phyloP scores from a whole-genome alignment of 192 early-diverging fungal genomes.

The Backusella tuberculispora region DNA sequence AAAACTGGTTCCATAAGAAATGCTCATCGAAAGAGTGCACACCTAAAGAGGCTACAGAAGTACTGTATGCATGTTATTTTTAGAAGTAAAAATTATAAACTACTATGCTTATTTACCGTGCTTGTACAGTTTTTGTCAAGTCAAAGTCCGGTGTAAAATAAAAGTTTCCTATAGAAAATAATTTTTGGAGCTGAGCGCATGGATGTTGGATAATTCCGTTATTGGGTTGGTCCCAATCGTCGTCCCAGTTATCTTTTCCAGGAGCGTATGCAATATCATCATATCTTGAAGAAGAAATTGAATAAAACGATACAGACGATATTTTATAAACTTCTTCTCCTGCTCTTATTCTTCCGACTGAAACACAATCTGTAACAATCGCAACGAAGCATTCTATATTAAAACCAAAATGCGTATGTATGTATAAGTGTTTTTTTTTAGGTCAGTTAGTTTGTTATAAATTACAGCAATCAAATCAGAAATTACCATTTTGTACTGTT shows the following conservation, averaged over 20 bases:
- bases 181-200: slow-evolving; percentile 72
- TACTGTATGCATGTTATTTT: slow-evolving; percentile 32
- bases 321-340: slow-evolving; percentile 74
- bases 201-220: slow-evolving; percentile 65
- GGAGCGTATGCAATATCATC: slow-evolving; percentile 58
- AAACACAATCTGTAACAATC: slow-evolving; percentile 67
- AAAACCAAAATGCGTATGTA: slow-evolving; percentile 3
- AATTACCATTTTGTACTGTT: slow-evolving; percentile 52
- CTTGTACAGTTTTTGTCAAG: slow-evolving; percentile 80
- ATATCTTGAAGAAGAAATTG: slow-evolving; percentile 71
- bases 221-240: slow-evolving; percentile 45
- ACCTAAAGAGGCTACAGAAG: slow-evolving; percentile 52
- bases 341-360: slow-evolving; percentile 61
- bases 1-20: slow-evolving; percentile 92
- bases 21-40: slow-evolving; percentile 62
- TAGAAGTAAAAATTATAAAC: neutral
- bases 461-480: slow-evolving; percentile 26
- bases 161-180: slow-evolving; percentile 87
- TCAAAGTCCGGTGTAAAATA: slow-evolving; percentile 92
- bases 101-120: slow-evolving; percentile 49
- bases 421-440: neutral
- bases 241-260: slow-evolving; percentile 44
- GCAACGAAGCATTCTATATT: slow-evolving; percentile 68
- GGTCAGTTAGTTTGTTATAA: neutral
- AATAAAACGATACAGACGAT: slow-evolving; percentile 74